Percentiles rank a stretch among this genome's conserved stretches.
Evolutionary conservation across 163 green algal species (phyloP).

Genomic region (Chlamydomonas reinhardtii): DNA sequence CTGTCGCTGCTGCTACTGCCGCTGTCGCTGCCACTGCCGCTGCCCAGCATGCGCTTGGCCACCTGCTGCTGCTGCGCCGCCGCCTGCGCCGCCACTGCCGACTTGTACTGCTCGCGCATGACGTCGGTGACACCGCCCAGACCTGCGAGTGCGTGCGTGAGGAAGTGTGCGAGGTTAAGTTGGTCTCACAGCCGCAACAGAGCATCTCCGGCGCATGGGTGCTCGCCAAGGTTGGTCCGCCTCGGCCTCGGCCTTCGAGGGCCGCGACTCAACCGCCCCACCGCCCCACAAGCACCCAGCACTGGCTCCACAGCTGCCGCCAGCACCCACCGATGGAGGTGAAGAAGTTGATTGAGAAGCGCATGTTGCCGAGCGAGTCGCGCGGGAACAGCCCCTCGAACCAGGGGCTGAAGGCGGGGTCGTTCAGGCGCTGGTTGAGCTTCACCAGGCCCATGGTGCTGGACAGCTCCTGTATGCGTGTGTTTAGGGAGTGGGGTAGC

Average conservation of each 20-base stretch:
- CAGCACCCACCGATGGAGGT: slow-evolving; percentile 81
- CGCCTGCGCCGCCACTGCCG: slow-evolving; percentile 41
- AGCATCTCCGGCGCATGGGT: too few relatives aligned
- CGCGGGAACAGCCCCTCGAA: slow-evolving; percentile 89
- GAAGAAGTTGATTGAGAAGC: slow-evolving; percentile 99
- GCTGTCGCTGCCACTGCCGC: neutral
- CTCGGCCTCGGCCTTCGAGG: too few relatives aligned
- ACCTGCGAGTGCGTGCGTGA: slow-evolving; percentile 31
- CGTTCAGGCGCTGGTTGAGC: slow-evolving; percentile 86
- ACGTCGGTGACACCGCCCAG: slow-evolving; percentile 96
- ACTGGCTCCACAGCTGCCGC: too few relatives aligned
- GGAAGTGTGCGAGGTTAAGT: too few relatives aligned
- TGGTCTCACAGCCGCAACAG: too few relatives aligned
- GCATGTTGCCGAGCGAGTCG: slow-evolving; percentile 86
- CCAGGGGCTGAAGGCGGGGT: slow-evolving; percentile 74
- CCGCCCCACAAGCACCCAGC: too few relatives aligned
- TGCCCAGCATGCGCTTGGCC: neutral
- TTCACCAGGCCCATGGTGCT: slow-evolving; percentile 87
- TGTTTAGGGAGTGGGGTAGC: too few relatives aligned
- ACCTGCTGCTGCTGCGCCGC: slow-evolving; percentile 28
- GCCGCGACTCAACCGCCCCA: too few relatives aligned
- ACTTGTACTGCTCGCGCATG: slow-evolving; percentile 91
- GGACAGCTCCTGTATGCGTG: slow-evolving; percentile 81
- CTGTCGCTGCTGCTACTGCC: slow-evolving; percentile 25
- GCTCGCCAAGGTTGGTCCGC: too few relatives aligned